phyloP scores from a whole-genome alignment of 371 early-diverging fungal species.

The Mortierella polycephala region DNA sequence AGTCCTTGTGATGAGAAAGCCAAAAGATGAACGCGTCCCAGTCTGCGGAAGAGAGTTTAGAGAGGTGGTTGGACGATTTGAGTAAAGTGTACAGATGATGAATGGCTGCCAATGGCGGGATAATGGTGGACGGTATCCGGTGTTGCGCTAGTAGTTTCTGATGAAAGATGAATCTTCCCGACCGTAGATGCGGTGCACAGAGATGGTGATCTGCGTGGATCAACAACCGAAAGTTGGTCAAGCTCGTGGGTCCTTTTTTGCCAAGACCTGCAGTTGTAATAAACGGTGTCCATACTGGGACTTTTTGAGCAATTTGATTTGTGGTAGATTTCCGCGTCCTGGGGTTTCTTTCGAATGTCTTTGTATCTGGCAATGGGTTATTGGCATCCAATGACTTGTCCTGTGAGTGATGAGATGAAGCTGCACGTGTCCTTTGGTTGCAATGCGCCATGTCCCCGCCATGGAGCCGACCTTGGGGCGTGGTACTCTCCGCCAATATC shows the following conservation, averaged over 20 bases:
- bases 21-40: constrained; percentile 37
- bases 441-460: too few species aligned
- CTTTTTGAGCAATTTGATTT: too few species aligned
- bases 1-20: constrained; percentile 29
- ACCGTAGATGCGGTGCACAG: neutral
- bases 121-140: constrained; percentile 30
- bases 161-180: neutral
- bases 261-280: neutral
- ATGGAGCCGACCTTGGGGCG: neutral
- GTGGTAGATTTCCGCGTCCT: too few species aligned
- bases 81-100: constrained; percentile 10
- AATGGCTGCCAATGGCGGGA: constrained; percentile 33
- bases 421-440: too few species aligned
- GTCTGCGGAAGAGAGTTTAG: constrained; percentile 16
- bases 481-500: neutral
- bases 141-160: constrained; percentile 2
- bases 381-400: too few species aligned
- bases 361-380: too few species aligned
- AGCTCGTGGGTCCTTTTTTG: neutral
- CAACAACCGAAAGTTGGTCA: constrained; percentile 22
- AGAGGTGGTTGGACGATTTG: constrained; percentile 1
- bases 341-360: too few species aligned
- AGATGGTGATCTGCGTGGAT: constrained; percentile 18
- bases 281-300: neutral
- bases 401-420: too few species aligned